Evolutionary conservation across 768 basidiomycete genomes (phyloP).

Genomic region (Chalciporus chontae): DNA sequence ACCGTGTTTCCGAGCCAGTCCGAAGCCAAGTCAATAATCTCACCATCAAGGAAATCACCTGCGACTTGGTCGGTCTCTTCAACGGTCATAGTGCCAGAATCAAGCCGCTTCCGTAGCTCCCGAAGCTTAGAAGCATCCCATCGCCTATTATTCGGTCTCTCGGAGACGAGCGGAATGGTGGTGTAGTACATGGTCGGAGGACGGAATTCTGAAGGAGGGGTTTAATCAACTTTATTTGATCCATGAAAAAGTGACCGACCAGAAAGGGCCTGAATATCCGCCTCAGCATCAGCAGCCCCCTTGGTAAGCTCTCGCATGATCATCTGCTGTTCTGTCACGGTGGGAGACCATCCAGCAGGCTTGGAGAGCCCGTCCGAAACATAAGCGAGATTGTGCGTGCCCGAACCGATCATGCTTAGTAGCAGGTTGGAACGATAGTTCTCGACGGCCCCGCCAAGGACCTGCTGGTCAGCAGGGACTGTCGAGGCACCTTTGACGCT

Average conservation of each 20-base stretch:
- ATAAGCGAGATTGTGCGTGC: conserved; percentile 57
- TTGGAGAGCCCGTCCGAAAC: conserved; percentile 56
- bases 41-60: conserved; percentile 86
- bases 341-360: conserved; percentile 62
- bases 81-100: conserved; percentile 78
- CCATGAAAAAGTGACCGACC: conserved; percentile 47
- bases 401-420: conserved; percentile 82
- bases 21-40: conserved; percentile 91
- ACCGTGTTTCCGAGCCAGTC: conserved; percentile 97
- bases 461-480: conserved; percentile 90
- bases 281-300: conserved; percentile 73
- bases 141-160: conserved; percentile 78
- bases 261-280: conserved; percentile 79
- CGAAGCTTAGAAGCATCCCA: conserved; percentile 94
- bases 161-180: conserved; percentile 86
- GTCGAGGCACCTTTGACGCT: conserved; percentile 90
- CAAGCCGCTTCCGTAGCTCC: conserved; percentile 90
- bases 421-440: conserved; percentile 93
- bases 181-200: conserved; percentile 96
- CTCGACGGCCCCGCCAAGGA: conserved; percentile 87
- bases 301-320: conserved; percentile 89
- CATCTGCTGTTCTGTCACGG: conserved; percentile 94
- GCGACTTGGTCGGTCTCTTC: conserved; percentile 92
- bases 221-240: not conserved
- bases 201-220: conserved; percentile 67